Base-by-base conservation (phyloP, 805 yeast genomes). In the Lachancea kluyveri region DNA sequence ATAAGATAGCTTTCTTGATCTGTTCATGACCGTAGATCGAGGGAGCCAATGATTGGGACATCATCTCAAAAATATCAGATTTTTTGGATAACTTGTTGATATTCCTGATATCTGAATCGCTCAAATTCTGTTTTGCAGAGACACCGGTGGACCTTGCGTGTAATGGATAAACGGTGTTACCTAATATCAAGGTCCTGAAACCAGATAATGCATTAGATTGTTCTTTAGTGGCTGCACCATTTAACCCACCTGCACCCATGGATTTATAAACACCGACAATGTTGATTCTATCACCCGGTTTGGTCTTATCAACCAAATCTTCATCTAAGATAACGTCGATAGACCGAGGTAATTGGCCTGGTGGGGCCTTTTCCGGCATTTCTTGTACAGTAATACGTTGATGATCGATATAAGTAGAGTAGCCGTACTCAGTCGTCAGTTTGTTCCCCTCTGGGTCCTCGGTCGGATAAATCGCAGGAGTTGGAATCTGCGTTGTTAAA, bases 331-430 rank as follows among this genome's bases (percentile, higher is more conserved):
- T 74, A 15, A 90, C 81, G 52, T 92, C 98, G 21, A 92, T 72
- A 3, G 95, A 79, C 49, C 97, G 70, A 21, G 98, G 98, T 41
- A 92, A 68, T 62, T 90, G 97, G 35, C 98, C 98, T 1, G 97
- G 94, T 10, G 97, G 98, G 1, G 97, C 96, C 41, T 79, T 70
- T 62, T 92, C 97, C 1, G 98, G 97, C 85, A 92, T 84, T 63
- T 92, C 98, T 59, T 92, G 98, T 21, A 92, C 80, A 0, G 96
- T 75, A 21, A 92, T 72, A 23, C 86, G 81, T 61, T 92, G 98
- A 56, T 90, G 96, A 60, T 92, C 98, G 47, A 90, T 70, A 57
- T 85, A 92, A 17, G 94, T 86, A 6, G 88, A 79, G 52, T 78
- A 82, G 1, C 98, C 98, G 51, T 85, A 92, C 57, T 92, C 97